Base-by-base conservation (phyloP, 331 rosid species). In the Pyracantha coccinea region DNA sequence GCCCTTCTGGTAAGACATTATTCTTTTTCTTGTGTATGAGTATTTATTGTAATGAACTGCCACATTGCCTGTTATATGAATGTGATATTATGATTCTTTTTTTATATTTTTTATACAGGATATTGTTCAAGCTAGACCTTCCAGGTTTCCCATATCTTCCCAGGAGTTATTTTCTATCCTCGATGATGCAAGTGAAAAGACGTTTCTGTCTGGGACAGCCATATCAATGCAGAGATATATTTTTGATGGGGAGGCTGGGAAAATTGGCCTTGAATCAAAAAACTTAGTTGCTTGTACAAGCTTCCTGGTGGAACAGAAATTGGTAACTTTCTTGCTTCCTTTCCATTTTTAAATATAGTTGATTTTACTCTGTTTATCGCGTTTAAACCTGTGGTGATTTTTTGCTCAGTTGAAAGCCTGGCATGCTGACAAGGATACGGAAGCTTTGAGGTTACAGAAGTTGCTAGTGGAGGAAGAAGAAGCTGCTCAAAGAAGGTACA, bases 391-490 rank as follows among this genome's bases (percentile, higher is more conserved):
- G 27, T 74, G 28, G 35, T 57, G 14, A 33, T 60, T 45, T 44
- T 45, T 69, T 52, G 14, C 66, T 45, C 31, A 93, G 98, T 86
- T 91, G 71, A 87, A 86, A 55, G 93, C 89, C 71, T 91, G 98
- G 96, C 87, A 86, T 68, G 88, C 91, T 65, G 93, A 88, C 73
- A 89, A 88, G 88, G 93, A 93, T 78, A 91, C 91, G 13, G 98
- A 91, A 88, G 88, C 96, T 69, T 72, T 89, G 81, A 88, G 92
- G 78, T 91, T 87, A 74, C 97, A 93, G 75, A 88, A 89, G 77
- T 81, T 85, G 80, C 85, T 91, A 74, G 92, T 93, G 78, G 97
- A 91, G 83, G 98, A 93, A 83, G 97, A 91, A 80, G 93, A 91
- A 84, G 91, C 91, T 77, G 91, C 92, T 83, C 93, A 81, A 81